phyloP scores from a whole-genome alignment of 2,329 filamentous ascomycete species.

The Mycosphaerella sp. region DNA sequence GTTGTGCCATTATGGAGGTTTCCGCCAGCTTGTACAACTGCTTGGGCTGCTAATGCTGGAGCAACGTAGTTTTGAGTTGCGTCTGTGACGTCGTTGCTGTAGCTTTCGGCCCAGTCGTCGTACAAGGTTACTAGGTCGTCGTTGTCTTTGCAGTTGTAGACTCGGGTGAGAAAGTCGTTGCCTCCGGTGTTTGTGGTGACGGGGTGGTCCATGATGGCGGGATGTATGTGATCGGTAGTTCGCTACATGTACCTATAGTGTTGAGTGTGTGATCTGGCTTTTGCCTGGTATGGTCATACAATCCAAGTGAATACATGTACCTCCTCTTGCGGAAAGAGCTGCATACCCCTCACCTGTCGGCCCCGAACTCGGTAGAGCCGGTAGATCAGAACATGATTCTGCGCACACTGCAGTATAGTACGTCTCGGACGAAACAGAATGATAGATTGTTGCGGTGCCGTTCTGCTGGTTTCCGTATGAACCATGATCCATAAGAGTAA shows the following conservation, averaged over 20 bases:
- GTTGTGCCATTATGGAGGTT: slow-evolving; percentile 31
- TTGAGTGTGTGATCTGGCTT: neutral
- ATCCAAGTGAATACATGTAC: neutral
- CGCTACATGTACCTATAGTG: too few relatives aligned
- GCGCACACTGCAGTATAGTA: neutral
- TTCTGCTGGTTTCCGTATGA: too few relatives aligned
- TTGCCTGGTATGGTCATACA: slow-evolving; percentile 2
- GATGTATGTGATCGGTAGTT: neutral
- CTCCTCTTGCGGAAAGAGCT: neutral
- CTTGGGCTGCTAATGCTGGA: slow-evolving; percentile 36
- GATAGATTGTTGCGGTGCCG: neutral
- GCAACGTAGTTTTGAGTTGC: slow-evolving; percentile 37
- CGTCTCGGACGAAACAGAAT: neutral
- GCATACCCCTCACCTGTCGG: slow-evolving; percentile 4
- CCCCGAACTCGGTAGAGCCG: slow-evolving; percentile 1
- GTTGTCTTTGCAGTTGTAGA: slow-evolving; percentile 33
- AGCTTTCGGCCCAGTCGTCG: slow-evolving; percentile 42
- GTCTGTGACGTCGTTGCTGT: slow-evolving; percentile 38
- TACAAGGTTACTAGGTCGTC: slow-evolving; percentile 39
- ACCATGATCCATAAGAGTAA: too few relatives aligned
- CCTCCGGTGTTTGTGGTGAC: slow-evolving; percentile 14
- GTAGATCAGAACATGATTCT: slow-evolving; percentile 1
- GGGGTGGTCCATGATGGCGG: neutral
- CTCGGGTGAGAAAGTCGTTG: slow-evolving; percentile 32
- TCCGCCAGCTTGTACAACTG: slow-evolving; percentile 21